phyloP scores from a whole-genome alignment of 768 basidiomycete species.

The Chalciporus chontae region DNA sequence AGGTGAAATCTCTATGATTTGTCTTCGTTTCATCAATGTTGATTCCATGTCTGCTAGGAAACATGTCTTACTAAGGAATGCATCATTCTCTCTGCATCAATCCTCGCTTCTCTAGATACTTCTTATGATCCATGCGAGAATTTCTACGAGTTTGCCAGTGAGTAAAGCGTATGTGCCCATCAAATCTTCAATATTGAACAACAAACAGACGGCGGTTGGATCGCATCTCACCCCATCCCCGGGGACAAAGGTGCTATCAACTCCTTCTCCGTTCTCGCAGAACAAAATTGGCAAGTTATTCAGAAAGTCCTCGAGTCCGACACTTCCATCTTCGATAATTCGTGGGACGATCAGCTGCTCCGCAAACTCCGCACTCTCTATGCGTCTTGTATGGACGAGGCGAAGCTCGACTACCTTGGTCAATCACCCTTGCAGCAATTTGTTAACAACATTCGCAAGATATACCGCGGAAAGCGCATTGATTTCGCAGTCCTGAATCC shows the following conservation, averaged over 20 bases:
- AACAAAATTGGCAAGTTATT: slow-evolving; percentile 77
- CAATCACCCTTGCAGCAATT: slow-evolving; percentile 66
- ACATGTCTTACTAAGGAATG: slow-evolving; percentile 77
- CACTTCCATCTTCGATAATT: slow-evolving; percentile 33
- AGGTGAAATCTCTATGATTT: slow-evolving; percentile 34
- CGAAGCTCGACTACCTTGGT: slow-evolving; percentile 70
- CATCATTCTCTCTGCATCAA: slow-evolving; percentile 75
- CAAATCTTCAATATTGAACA: slow-evolving; percentile 5
- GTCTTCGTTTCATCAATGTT: not conserved
- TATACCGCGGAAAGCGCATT: slow-evolving; percentile 55
- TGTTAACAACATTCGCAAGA: slow-evolving; percentile 52
- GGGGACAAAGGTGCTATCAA: slow-evolving; percentile 76
- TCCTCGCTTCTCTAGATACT: slow-evolving; percentile 77
- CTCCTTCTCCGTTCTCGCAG: slow-evolving; percentile 66
- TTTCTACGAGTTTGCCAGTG: slow-evolving; percentile 91
- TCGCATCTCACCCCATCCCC: slow-evolving; percentile 77
- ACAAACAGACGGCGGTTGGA: slow-evolving; percentile 80
- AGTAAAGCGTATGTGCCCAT: slow-evolving; percentile 30
- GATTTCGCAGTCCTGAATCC: slow-evolving; percentile 34
- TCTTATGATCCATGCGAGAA: slow-evolving; percentile 91
- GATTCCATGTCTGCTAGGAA: slow-evolving; percentile 37
- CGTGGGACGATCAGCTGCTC: slow-evolving; percentile 54
- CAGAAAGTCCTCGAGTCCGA: slow-evolving; percentile 61
- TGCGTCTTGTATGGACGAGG: slow-evolving; percentile 77
- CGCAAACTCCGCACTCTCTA: slow-evolving; percentile 72